These are phyloP conservation scores for Akanthomyces lecanii DNA, from an alignment of 2,329 filamentous ascomycete genomes.

Conservation along the genomic window DNA sequence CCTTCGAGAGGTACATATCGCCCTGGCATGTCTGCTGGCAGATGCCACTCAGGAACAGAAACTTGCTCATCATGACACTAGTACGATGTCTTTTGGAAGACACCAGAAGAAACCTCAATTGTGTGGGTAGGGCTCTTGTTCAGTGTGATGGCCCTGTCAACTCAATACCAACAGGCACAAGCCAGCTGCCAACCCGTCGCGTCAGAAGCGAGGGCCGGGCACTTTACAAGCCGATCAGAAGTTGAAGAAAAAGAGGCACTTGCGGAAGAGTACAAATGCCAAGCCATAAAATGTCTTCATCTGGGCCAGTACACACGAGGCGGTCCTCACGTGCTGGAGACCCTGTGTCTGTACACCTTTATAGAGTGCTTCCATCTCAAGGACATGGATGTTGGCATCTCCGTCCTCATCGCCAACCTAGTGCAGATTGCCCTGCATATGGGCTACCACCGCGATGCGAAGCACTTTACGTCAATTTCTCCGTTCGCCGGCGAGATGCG, in stretches of 20 bases:
- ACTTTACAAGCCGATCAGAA: too few species aligned
- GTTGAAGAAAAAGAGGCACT: too few species aligned
- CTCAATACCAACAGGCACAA: neutral
- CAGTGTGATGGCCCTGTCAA: neutral
- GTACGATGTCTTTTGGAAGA: too few species aligned
- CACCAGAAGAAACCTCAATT: neutral
- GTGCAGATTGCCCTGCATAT: constrained; percentile 35
- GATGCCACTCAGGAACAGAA: too few species aligned
- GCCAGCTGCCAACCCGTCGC: too few species aligned
- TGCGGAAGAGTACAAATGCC: too few species aligned
- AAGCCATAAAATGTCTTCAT: constrained; percentile 27
- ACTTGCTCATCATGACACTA: too few species aligned
- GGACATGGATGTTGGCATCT: constrained; percentile 32
- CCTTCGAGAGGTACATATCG: too few species aligned
- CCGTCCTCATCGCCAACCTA: constrained; percentile 31
- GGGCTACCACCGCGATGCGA: constrained; percentile 41
- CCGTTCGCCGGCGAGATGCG: neutral
- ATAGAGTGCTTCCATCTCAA: constrained; percentile 28
- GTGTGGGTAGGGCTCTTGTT: constrained; percentile 2
- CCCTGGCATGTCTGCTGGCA: too few species aligned
- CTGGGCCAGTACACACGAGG: constrained; percentile 39
- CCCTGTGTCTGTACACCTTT: constrained; percentile 32
- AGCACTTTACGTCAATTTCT: neutral
- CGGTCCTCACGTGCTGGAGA: constrained; percentile 39
- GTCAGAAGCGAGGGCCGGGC: too few species aligned